phyloP scores from a whole-genome alignment of 192 early-diverging fungal genomes.

The Coemansia sp. region DNA sequence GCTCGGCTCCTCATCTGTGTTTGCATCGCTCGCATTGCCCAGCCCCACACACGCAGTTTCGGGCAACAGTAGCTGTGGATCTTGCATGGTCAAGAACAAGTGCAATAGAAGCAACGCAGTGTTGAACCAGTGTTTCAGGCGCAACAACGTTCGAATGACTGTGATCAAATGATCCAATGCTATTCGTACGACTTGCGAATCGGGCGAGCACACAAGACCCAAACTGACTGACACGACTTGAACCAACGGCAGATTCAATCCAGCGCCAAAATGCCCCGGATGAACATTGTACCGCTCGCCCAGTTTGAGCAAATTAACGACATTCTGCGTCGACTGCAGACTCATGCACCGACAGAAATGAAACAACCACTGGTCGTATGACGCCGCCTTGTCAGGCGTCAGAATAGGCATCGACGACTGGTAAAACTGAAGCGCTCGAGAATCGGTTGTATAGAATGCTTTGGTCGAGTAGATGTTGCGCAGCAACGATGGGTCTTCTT shows the following conservation, averaged over 20 bases:
- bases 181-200: conserved; percentile 39
- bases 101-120: conserved; percentile 50
- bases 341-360: conserved; percentile 56
- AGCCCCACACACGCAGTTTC: conserved; percentile 10
- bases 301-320: conserved; percentile 45
- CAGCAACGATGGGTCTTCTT: conserved; percentile 45
- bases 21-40: neutral
- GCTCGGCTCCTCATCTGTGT: neutral
- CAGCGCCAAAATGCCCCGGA: conserved; percentile 47
- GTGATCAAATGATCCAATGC: conserved; percentile 48
- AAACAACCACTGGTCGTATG: conserved; percentile 54
- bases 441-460: conserved; percentile 50
- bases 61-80: conserved; percentile 40
- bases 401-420: conserved; percentile 48
- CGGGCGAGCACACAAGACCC: conserved; percentile 47
- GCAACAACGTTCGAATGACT: conserved; percentile 42
- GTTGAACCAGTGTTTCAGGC: conserved; percentile 56
- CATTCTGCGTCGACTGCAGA: conserved; percentile 51
- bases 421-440: conserved; percentile 45
- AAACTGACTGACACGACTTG: conserved; percentile 50
- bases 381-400: conserved; percentile 48
- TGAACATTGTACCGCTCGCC: conserved; percentile 46
- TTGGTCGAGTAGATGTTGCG: conserved; percentile 49
- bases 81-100: conserved; percentile 50
- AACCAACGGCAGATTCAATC: conserved; percentile 44